A percentile compares a stretch with the other conserved stretches of the same genome.
Evolutionary conservation across 2,329 filamentous ascomycete genomes (phyloP).

Genomic region (Lasiodiplodia theobromae): DNA sequence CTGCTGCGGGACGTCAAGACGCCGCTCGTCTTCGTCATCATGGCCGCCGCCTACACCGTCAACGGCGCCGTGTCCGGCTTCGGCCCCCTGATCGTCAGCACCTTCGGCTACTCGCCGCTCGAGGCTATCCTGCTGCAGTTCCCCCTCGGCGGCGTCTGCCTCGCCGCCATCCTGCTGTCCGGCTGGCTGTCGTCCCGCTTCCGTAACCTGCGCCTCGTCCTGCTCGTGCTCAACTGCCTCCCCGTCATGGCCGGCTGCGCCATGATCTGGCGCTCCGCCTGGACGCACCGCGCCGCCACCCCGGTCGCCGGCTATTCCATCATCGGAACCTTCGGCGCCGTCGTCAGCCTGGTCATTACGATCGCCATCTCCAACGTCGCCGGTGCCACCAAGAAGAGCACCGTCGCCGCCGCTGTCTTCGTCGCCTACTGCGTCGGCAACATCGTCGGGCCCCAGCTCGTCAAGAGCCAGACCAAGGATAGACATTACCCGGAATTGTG

Average conservation of each 20-base stretch:
- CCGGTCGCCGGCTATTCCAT: conserved; percentile 76
- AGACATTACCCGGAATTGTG: conserved; percentile 76
- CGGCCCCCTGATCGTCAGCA: conserved; percentile 74
- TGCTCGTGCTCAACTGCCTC: conserved; percentile 71
- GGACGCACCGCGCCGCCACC: conserved; percentile 68
- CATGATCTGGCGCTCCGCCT: conserved; percentile 73
- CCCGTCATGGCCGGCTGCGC: conserved; percentile 77
- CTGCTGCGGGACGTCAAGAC: conserved; percentile 64
- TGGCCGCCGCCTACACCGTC: conserved; percentile 73
- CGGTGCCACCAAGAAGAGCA: conserved; percentile 80
- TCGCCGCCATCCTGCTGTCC: conserved; percentile 69
- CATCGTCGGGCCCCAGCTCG: conserved; percentile 21
- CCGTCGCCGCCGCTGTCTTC: conserved; percentile 72
- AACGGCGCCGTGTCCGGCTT: conserved; percentile 76
- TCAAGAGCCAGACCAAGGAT: conserved; percentile 64
- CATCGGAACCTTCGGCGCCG: conserved; percentile 75
- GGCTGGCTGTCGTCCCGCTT: conserved; percentile 69
- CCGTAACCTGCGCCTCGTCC: conserved; percentile 68
- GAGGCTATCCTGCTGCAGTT: conserved; percentile 77
- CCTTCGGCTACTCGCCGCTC: conserved; percentile 70
- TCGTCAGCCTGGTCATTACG: conserved; percentile 68
- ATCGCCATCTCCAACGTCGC: conserved; percentile 73
- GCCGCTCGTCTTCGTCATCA: conserved; percentile 71
- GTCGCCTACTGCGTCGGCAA: conserved; percentile 21
- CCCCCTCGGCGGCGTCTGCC: conserved; percentile 73